phyloP scores from a whole-genome alignment of 1,284 basidiomycete genomes.

The Tilletia caries region DNA sequence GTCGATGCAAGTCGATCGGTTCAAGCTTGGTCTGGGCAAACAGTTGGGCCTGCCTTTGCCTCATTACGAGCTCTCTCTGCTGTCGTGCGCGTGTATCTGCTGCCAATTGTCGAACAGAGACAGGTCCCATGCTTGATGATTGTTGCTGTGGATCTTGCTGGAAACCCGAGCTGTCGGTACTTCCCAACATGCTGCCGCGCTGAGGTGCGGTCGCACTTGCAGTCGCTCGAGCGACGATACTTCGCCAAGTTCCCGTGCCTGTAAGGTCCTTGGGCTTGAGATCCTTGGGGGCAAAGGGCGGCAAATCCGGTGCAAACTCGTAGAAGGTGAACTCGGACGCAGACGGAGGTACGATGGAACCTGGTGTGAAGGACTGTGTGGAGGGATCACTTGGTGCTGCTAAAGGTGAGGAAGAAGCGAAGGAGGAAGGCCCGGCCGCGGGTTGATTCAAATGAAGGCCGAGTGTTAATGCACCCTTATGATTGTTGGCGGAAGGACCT shows the following conservation, averaged over 20 bases:
- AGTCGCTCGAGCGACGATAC: slow-evolving; percentile 36
- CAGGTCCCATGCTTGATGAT: slow-evolving; percentile 19
- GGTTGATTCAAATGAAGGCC: too few species aligned
- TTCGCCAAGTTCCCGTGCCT: slow-evolving; percentile 38
- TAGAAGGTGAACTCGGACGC: slow-evolving; percentile 29
- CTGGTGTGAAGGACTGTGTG: not conserved
- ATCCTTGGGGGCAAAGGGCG: slow-evolving; percentile 36
- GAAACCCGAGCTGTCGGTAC: slow-evolving; percentile 20
- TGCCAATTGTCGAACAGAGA: slow-evolving; percentile 35
- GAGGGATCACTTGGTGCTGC: too few species aligned
- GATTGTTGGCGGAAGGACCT: not conserved
- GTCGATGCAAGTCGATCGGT: slow-evolving; percentile 37
- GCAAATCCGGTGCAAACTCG: slow-evolving; percentile 41
- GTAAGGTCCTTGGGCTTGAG: slow-evolving; percentile 34
- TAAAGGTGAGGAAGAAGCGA: too few species aligned
- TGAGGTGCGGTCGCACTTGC: slow-evolving; percentile 20
- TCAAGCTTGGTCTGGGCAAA: slow-evolving; percentile 29
- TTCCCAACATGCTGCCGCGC: slow-evolving; percentile 18
- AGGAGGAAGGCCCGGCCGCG: too few species aligned
- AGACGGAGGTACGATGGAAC: not conserved
- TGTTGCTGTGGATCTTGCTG: not conserved
- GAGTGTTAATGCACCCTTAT: too few species aligned
- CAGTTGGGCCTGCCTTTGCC: slow-evolving; percentile 28
- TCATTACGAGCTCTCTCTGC: slow-evolving; percentile 21
- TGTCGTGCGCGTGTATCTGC: slow-evolving; percentile 31